Base-by-base conservation (phyloP, 768 basidiomycete genomes). In the Calocybe indica region DNA sequence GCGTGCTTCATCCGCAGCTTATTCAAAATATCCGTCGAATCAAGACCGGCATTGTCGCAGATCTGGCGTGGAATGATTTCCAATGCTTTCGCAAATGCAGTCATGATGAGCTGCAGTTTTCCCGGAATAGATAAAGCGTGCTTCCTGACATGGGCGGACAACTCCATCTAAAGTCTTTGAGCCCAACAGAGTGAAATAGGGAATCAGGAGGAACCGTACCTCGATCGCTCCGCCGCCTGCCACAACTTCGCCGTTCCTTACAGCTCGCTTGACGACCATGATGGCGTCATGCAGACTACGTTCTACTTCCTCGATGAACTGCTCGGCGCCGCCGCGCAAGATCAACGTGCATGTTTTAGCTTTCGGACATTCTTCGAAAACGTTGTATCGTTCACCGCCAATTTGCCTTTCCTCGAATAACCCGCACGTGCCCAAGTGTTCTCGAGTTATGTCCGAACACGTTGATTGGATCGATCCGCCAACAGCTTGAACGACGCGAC, bases 211-310 rank as follows among this genome's bases (percentile, higher is more conserved):
- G 47, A 46, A 40, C 57, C 66, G 53, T 61, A 93, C 94, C 82
- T 98, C 96, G 46, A 90, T 86, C 10, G 96, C 96, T 52, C 96
- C 96, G 42, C 96, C 96, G 33, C 96, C 96, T 7, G 96, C 96
- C 33, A 99, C 96, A 43, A 99, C 85, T 46, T 95, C 89, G 37
- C 91, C 92, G 62, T 93, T 98, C 61, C 85, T 86, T 56, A 99
- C 85, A 4, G 96, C 94, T 45, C 96, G 78, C 69, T 96, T 96
- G 38, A 99, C 96, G n/a, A 99, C 94, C 94, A 98, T 98, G 58
- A 98, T 92, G 1, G 95, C 94, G 62, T 99, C 96, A 61, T 99
- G 95, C 55, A 99, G 68, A 80, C 91, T 93, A 48, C 96, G 74
- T 66, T 98, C 95, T 6, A 98, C 94, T 66, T 98, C 96, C 61